phyloP scores from a whole-genome alignment of 306 rosid genomes.

The Leucaena leucocephala region DNA sequence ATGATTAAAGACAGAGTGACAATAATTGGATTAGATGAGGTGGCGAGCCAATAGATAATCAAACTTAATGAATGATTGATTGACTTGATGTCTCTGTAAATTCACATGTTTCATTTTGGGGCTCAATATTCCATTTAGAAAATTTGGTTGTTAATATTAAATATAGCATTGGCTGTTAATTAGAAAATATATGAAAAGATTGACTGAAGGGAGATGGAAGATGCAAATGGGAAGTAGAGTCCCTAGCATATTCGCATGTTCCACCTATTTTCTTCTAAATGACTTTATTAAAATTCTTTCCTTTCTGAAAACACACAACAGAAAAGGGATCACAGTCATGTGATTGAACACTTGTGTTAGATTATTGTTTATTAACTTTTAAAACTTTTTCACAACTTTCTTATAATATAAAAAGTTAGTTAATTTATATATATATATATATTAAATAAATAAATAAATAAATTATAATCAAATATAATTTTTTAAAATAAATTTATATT shows the following conservation, averaged over 20 bases:
- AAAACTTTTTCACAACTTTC: no score
- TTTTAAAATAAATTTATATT: no score
- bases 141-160: background rate
- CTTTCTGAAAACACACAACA: background rate
- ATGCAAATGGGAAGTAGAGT: background rate
- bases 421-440: no score
- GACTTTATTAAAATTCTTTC: background rate
- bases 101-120: background rate
- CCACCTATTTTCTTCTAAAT: background rate
- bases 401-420: no score
- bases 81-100: background rate
- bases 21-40: background rate
- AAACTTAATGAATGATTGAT: background rate
- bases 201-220: background rate
- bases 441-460: no score
- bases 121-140: background rate
- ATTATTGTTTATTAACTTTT: background rate
- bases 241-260: background rate
- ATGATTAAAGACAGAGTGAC: background rate
- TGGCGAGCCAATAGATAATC: background rate
- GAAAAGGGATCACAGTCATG: background rate
- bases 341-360: background rate
- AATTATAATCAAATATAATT: no score
- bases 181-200: background rate
- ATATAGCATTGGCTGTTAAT: background rate